Percentiles rank a stretch among this genome's conserved stretches.
Evolutionary conservation across 306 rosid genomes (phyloP).

Genomic region (Cyclanthera cordifolia): DNA sequence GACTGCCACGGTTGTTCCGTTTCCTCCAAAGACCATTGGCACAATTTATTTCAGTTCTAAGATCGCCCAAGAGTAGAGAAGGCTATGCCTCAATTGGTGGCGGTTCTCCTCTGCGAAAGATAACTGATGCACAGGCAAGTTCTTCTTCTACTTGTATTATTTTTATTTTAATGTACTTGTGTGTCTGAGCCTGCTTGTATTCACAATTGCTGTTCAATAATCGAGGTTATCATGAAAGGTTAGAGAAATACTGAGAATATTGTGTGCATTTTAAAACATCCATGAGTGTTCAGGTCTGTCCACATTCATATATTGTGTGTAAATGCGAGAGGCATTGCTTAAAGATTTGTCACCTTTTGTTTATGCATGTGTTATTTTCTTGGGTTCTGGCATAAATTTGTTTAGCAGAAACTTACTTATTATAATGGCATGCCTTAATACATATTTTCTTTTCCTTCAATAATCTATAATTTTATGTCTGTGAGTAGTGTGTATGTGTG

Average conservation of each 20-base stretch:
- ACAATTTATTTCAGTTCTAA: constrained; percentile 61
- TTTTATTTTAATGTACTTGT: background rate
- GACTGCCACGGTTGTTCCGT: constrained; percentile 75
- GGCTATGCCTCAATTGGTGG: constrained; percentile 98
- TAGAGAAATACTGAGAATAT: background rate
- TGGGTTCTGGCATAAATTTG: too few relatives aligned
- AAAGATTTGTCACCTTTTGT: too few relatives aligned
- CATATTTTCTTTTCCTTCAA: background rate
- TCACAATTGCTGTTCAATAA: background rate
- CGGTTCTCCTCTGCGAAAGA: constrained; percentile 84
- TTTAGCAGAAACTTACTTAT: background rate
- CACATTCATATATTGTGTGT: too few relatives aligned
- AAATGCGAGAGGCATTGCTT: background rate
- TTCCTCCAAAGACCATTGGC: constrained; percentile 95
- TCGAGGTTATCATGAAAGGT: background rate
- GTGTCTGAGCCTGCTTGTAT: background rate
- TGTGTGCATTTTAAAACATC: background rate
- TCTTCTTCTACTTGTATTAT: background rate
- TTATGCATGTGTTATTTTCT: too few relatives aligned
- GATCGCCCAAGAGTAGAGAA: constrained; percentile 94
- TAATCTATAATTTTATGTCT: background rate
- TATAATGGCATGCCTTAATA: background rate
- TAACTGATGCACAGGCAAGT: constrained; percentile 87
- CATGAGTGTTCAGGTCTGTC: too few relatives aligned
- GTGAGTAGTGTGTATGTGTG: background rate